Conservation (phyloP, 2,329 filamentous ascomycete genomes). For the Diaporthe citriasiana region DNA sequence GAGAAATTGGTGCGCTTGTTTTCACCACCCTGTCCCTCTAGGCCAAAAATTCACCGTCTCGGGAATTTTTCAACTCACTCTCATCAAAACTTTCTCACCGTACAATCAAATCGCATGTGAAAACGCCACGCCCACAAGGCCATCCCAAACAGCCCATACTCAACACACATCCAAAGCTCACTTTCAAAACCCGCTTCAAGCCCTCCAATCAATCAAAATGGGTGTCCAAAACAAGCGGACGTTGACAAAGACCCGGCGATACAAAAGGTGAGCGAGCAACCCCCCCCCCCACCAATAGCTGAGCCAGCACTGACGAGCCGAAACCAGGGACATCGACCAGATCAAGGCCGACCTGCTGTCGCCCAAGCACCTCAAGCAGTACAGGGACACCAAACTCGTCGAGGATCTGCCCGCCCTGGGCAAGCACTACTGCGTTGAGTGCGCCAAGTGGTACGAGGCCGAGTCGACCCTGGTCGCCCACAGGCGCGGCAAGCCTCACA, state of each 20-base stretch:
- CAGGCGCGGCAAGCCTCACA: conserved; percentile 91
- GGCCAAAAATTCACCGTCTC: neutral
- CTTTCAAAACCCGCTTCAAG: neutral
- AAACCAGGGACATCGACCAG: conserved; percentile 87
- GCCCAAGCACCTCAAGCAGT: conserved; percentile 83
- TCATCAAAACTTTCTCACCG: conserved; percentile 39
- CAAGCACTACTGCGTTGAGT: conserved; percentile 89
- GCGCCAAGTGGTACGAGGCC: conserved; percentile 96
- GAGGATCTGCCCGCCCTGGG: conserved; percentile 93
- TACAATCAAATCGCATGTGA: conserved; percentile 39
- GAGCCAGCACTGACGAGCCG: conserved; percentile 40
- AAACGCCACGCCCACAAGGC: conserved; percentile 20
- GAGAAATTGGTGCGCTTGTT: neutral
- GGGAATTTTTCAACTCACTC: conserved; percentile 14
- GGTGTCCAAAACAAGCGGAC: conserved; percentile 76
- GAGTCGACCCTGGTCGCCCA: conserved; percentile 83
- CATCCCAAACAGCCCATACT: neutral
- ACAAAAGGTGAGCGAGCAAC: conserved; percentile 70
- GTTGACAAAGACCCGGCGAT: conserved; percentile 81
- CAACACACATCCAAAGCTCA: conserved; percentile 5
- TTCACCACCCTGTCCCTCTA: conserved; percentile 25
- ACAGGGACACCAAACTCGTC: conserved; percentile 81
- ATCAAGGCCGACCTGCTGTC: conserved; percentile 85
- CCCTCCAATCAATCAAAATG: conserved; percentile 63
- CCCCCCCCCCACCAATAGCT: conserved; percentile 12